Evolutionary conservation across 1,139 yeast species (phyloP), one percentile per base, ranked within the genome.

Genomic region (Saccharomycopsis crataegensis): DNA sequence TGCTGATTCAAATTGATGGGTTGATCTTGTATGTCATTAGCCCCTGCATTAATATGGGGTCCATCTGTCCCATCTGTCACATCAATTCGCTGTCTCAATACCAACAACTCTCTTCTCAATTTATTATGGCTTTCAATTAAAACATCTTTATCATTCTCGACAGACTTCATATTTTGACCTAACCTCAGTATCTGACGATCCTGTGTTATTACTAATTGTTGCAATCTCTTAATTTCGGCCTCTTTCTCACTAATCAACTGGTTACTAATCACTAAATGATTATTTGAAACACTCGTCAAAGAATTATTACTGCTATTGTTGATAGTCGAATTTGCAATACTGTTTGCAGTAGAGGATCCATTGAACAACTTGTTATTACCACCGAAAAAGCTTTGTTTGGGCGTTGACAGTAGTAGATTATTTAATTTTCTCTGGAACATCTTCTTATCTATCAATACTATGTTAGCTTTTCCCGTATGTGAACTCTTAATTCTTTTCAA

Each of bases 151-250:
- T 53, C 52, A 9, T n/a, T 36, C 5, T 51, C 42, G 2, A 46
- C 31, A 17, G 17, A 14, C 28, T 47, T 52, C 11, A 51, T 33
- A 34, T 37, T 43, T 16, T 54, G 42, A n/a, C 16, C 40, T 6
- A 51, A 28, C 31, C 46, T 38, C 17, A 44, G 57, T 36, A 50
- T 8, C 33, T 54, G 54, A 9, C 49, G 31, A 14, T 54, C 57
- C 17, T 48, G 44, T 8, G 40, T 38, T 8, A 47, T 43, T 14
- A 46, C 12, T 14, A 49, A 33, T n/a, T 55, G 55, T 32, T 49
- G 57, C 31, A 55, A 43, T 32, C 49, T 45, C n/a, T 28, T 42
- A 22, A 52, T 54, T 38, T 55, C 56, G n/a, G 57, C 51, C 16
- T 55, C 57, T 42, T 48, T 53, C 16, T 55, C 56, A 7, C 51